phyloP scores from a whole-genome alignment of 768 basidiomycete genomes.

The Boletus reticuloceps region DNA sequence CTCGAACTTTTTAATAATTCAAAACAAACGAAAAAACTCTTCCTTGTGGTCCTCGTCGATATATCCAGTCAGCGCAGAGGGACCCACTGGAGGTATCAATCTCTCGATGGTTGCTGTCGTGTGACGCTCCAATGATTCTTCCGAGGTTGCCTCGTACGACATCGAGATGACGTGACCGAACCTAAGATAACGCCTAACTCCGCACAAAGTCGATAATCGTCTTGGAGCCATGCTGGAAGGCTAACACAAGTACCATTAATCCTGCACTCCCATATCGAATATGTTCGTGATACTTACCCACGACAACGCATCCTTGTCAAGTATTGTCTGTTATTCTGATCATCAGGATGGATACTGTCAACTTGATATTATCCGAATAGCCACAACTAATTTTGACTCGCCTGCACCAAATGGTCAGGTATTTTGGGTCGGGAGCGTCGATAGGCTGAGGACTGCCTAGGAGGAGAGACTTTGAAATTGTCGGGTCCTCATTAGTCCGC shows the following conservation, averaged over 20 bases:
- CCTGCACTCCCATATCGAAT: no score
- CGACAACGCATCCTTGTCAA: not conserved
- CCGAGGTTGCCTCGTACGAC: no score
- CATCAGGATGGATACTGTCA: not conserved
- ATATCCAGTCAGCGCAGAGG: not conserved
- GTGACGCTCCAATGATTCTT: not conserved
- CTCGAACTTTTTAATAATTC: not conserved
- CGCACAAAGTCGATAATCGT: no score
- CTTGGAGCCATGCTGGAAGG: no score
- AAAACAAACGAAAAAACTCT: not conserved
- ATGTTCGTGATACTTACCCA: no score
- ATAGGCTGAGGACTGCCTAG: no score
- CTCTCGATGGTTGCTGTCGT: no score
- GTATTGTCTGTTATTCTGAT: no score
- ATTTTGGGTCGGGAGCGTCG: not conserved
- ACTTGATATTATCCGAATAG: not conserved
- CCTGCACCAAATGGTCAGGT: not conserved
- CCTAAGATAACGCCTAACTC: constrained; percentile 7
- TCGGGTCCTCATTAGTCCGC: not conserved
- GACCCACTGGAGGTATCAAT: no score
- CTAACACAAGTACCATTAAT: no score
- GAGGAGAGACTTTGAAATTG: no score
- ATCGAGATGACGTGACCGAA: no score
- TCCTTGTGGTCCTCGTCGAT: not conserved
- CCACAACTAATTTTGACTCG: not conserved